These are phyloP conservation scores for Taphrina flavorubra DNA, from an alignment of 1,139 yeast species.

Conservation along the genomic window DNA sequence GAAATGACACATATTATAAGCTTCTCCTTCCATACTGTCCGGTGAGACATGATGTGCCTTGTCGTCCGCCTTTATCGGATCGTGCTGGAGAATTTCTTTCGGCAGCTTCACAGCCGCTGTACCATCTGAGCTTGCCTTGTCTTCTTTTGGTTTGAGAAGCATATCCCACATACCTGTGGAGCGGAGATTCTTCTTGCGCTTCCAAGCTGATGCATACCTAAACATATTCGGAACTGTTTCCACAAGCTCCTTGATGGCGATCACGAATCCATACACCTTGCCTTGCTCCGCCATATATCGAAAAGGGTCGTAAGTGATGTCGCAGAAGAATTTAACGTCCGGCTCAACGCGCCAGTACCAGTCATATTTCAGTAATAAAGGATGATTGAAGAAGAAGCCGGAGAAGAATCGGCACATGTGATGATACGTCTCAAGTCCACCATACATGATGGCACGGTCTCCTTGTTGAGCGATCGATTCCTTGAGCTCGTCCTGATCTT, in stretches of 20 bases:
- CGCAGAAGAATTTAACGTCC: slow-evolving; percentile 85
- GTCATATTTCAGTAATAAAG: slow-evolving; percentile 66
- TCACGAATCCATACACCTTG: slow-evolving; percentile 83
- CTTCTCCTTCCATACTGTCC: slow-evolving; percentile 56
- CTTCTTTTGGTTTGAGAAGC: slow-evolving; percentile 51
- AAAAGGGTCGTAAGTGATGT: slow-evolving; percentile 88
- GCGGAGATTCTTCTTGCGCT: slow-evolving; percentile 57
- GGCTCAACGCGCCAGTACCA: slow-evolving; percentile 98
- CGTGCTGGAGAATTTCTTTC: slow-evolving; percentile 18
- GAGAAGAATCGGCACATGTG: slow-evolving; percentile 76
- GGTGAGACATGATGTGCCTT: slow-evolving; percentile 46
- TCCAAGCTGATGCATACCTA: slow-evolving; percentile 69
- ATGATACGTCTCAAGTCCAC: slow-evolving; percentile 74
- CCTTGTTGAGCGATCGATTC: slow-evolving; percentile 74
- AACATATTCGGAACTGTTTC: slow-evolving; percentile 83
- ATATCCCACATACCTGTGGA: slow-evolving; percentile 59
- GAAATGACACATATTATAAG: slow-evolving; percentile 81
- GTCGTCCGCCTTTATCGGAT: slow-evolving; percentile 44
- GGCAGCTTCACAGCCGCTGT: slow-evolving; percentile 44
- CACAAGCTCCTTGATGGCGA: slow-evolving; percentile 72
- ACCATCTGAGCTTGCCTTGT: slow-evolving; percentile 42
- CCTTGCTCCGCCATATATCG: slow-evolving; percentile 70
- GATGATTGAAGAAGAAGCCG: slow-evolving; percentile 75
- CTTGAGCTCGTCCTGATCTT: slow-evolving; percentile 53
- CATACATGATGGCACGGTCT: slow-evolving; percentile 80